Evolutionary conservation across 139 green algal species (phyloP).

Genomic region (Picochlorum sp.): DNA sequence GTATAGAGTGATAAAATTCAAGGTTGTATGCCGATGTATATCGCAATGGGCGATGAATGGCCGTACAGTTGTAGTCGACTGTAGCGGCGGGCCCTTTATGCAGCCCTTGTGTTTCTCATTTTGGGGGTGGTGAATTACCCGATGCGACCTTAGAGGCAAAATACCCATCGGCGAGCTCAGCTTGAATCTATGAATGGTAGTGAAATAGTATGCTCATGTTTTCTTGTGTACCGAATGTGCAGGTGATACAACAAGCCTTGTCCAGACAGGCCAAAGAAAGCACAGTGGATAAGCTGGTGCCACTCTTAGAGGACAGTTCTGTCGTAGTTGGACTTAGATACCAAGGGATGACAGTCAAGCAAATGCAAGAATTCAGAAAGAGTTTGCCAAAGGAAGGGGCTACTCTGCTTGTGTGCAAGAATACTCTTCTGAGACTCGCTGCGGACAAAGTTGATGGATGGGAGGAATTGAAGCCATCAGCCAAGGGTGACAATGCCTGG

Average conservation of each 20-base stretch:
- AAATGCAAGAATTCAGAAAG: slow-evolving; percentile 61
- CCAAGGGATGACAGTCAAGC: slow-evolving; percentile 61
- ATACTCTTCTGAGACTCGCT: slow-evolving; percentile 68
- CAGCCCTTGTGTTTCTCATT: no score
- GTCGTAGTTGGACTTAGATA: slow-evolving; percentile 74
- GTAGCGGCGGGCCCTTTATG: no score
- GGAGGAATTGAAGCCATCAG: slow-evolving; percentile 20
- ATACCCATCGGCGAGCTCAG: no score
- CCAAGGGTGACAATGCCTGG: slow-evolving; percentile 75
- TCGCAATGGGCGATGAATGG: no score
- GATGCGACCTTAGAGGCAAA: no score
- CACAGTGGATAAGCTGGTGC: slow-evolving; percentile 50
- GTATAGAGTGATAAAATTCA: no score
- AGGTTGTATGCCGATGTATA: no score
- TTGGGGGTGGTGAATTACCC: no score
- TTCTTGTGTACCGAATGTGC: neutral
- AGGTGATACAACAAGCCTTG: slow-evolving; percentile 35
- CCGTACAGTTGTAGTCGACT: no score
- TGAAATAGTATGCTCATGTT: no score
- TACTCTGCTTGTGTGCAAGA: slow-evolving; percentile 71
- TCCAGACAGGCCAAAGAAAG: slow-evolving; percentile 65
- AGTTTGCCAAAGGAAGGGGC: slow-evolving; percentile 42
- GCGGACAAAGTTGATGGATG: slow-evolving; percentile 52
- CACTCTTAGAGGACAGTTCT: slow-evolving; percentile 51
- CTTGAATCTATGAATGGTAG: no score